phyloP scores from a whole-genome alignment of 2,329 filamentous ascomycete genomes.

The Diaporthe ilicicola region DNA sequence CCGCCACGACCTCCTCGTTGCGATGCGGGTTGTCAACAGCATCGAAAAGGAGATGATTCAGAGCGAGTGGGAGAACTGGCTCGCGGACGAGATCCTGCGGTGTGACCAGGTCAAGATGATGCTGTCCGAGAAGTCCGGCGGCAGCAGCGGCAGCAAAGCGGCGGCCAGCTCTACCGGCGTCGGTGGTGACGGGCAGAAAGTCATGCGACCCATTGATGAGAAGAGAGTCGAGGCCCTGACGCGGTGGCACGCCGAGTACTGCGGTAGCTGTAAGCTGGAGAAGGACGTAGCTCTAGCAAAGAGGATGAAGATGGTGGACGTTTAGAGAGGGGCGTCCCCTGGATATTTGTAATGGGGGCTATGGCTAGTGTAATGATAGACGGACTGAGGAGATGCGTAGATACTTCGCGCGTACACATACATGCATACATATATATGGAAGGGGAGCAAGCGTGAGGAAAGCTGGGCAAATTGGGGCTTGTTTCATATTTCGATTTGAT shows the following conservation, averaged over 20 bases:
- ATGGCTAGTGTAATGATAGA: background rate
- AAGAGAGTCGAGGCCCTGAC: constrained; percentile 49
- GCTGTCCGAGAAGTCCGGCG: constrained; percentile 43
- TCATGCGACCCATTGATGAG: constrained; percentile 40
- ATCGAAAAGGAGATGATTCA: constrained; percentile 87
- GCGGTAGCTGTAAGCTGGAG: constrained; percentile 63
- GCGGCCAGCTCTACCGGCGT: background rate
- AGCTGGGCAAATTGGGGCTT: background rate
- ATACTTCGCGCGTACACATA: too few species aligned
- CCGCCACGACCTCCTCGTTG: constrained; percentile 89
- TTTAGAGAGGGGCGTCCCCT: constrained; percentile 18
- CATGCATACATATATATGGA: background rate
- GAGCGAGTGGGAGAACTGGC: constrained; percentile 94
- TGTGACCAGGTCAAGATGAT: constrained; percentile 70
- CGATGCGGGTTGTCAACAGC: constrained; percentile 87
- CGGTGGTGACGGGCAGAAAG: constrained; percentile 34
- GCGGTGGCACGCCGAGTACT: constrained; percentile 63
- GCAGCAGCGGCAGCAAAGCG: constrained; percentile 25
- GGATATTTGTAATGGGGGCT: background rate
- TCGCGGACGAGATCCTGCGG: constrained; percentile 78
- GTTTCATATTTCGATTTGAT: background rate
- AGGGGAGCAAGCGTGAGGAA: background rate
- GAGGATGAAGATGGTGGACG: constrained; percentile 41
- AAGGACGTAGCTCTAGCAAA: constrained; percentile 42
- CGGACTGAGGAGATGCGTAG: background rate